These are phyloP conservation scores for Neurospora sp. DNA, from an alignment of 495 filamentous ascomycete species.

Conservation along the genomic window DNA sequence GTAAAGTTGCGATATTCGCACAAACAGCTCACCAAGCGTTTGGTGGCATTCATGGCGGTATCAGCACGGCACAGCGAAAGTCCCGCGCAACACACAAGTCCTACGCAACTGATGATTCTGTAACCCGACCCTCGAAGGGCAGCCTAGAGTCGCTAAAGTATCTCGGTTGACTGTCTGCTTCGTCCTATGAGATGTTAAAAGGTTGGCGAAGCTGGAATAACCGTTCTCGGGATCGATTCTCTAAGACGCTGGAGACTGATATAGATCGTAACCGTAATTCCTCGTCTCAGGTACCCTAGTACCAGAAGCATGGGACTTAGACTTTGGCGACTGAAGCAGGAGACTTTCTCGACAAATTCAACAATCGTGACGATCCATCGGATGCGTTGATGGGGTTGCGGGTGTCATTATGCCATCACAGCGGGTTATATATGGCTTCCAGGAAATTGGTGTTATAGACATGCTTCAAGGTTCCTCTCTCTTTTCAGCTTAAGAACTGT, in stretches of 20 bases:
- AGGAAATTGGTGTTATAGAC: background rate
- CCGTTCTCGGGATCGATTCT: background rate
- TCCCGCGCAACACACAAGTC: background rate
- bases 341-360: background rate
- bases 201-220: background rate
- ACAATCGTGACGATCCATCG: background rate
- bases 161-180: background rate
- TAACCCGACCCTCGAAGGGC: background rate
- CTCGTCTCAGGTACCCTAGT: background rate
- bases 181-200: background rate
- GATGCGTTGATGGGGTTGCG: background rate
- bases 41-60: background rate
- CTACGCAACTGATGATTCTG: background rate
- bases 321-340: background rate
- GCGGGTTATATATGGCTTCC: background rate
- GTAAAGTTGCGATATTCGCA: background rate
- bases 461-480: background rate
- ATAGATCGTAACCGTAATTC: background rate
- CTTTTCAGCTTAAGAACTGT: conserved; percentile 5
- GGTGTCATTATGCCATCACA: background rate
- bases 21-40: background rate
- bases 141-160: background rate
- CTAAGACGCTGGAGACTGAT: background rate
- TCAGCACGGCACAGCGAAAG: background rate
- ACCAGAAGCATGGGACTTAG: background rate